Conservation (phyloP, 2,329 filamentous ascomycete genomes). For the Ceratocystis colombiana region DNA sequence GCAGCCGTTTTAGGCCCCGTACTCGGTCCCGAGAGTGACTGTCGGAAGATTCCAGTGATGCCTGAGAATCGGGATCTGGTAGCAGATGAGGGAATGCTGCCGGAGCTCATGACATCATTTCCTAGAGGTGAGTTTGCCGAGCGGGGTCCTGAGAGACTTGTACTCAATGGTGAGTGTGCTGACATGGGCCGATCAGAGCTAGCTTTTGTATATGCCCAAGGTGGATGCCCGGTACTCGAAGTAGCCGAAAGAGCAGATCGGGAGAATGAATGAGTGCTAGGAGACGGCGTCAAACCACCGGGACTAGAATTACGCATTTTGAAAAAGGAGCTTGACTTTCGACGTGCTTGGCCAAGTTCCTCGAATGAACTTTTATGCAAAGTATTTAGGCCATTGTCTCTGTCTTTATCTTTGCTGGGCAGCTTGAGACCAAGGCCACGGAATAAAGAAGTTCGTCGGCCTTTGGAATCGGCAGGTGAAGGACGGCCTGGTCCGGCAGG, state of each 20-base stretch:
- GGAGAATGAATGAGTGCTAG: background rate
- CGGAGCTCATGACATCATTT: constrained; percentile 21
- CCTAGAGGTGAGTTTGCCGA: constrained; percentile 21
- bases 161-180: background rate
- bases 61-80: constrained; percentile 21
- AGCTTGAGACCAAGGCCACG: constrained; percentile 18
- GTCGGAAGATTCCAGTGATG: constrained; percentile 17
- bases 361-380: background rate
- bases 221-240: background rate
- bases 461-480: background rate
- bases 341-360: background rate
- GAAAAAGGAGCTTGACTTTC: constrained; percentile 19
- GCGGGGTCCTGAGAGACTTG: constrained; percentile 8
- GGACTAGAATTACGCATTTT: constrained; percentile 12
- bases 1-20: background rate
- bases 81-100: constrained; percentile 8
- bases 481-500: background rate
- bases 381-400: background rate
- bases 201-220: background rate
- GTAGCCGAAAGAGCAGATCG: background rate
- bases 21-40: constrained; percentile 4
- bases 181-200: background rate
- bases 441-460: constrained; percentile 9
- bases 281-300: background rate
- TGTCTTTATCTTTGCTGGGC: background rate